phyloP scores from a whole-genome alignment of 768 basidiomycete species.

The Leucosporidium scottii region DNA sequence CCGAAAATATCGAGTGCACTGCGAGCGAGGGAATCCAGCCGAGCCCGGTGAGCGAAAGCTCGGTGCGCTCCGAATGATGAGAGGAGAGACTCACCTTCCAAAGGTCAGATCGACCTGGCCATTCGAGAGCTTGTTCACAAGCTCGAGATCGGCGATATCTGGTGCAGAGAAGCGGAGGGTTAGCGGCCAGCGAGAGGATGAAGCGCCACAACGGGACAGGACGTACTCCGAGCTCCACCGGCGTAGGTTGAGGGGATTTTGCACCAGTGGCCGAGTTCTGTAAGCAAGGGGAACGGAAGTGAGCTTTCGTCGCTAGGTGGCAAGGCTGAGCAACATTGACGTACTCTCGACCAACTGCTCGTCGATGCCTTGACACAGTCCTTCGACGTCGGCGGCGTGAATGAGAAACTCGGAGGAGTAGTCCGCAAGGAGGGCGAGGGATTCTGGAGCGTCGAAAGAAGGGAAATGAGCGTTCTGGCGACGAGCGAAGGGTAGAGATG shows the following conservation, averaged over 20 bases:
- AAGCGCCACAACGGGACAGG: neutral
- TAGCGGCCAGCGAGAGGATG: neutral
- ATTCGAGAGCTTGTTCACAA: conserved; percentile 68
- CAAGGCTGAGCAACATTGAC: conserved; percentile 36
- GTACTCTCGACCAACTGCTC: conserved; percentile 71
- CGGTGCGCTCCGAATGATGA: neutral
- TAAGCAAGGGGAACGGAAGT: neutral
- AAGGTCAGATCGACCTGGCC: conserved; percentile 84
- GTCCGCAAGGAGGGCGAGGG: conserved; percentile 64
- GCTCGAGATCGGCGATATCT: conserved; percentile 73
- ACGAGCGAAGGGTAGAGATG: neutral
- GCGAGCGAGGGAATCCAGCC: neutral
- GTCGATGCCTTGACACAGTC: conserved; percentile 92
- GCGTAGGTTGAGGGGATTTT: conserved; percentile 90
- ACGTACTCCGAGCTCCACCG: conserved; percentile 79
- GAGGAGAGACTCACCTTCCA: conserved; percentile 54
- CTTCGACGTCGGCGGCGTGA: conserved; percentile 98
- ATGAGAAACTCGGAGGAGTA: conserved; percentile 91
- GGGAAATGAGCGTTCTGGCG: neutral
- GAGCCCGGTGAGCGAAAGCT: neutral
- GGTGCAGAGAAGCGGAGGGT: neutral
- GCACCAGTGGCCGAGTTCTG: conserved; percentile 87
- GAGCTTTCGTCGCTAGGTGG: neutral
- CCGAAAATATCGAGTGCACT: conserved; percentile 51
- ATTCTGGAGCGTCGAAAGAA: conserved; percentile 49